A percentile compares a stretch with the other conserved stretches of the same genome.
Evolutionary conservation across 2,329 filamentous ascomycete genomes (phyloP).

Genomic region (Curvularia sp.): DNA sequence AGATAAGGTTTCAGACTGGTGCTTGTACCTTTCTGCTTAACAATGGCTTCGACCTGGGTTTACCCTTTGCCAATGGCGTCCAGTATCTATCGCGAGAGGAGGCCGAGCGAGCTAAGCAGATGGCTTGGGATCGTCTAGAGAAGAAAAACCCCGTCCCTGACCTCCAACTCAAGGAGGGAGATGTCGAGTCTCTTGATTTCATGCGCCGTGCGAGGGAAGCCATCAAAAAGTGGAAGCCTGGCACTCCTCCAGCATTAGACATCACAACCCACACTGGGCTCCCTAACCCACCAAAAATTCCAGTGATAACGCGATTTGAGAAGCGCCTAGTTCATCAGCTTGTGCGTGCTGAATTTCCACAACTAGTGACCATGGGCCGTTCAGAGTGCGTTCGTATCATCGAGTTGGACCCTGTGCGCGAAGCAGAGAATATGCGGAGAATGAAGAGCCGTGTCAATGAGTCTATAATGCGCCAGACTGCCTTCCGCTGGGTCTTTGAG

Average conservation of each 20-base stretch:
- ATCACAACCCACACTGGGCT: constrained; percentile 43
- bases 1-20: constrained; percentile 64
- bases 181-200: constrained; percentile 61
- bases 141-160: constrained; percentile 48
- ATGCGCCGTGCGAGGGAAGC: constrained; percentile 55
- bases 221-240: constrained; percentile 56
- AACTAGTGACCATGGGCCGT: constrained; percentile 53
- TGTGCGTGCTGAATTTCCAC: constrained; percentile 66
- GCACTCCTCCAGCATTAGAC: constrained; percentile 25
- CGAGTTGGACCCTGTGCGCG: constrained; percentile 52
- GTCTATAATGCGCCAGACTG: constrained; percentile 54
- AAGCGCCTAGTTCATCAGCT: constrained; percentile 71
- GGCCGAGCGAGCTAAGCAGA: constrained; percentile 56
- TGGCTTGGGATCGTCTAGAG: constrained; percentile 53
- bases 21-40: constrained; percentile 67
- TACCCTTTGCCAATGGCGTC: constrained; percentile 64
- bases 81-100: constrained; percentile 69
- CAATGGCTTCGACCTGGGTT: constrained; percentile 65
- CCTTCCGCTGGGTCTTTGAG: constrained; percentile 60
- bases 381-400: constrained; percentile 54
- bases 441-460: constrained; percentile 51
- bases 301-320: constrained; percentile 59
- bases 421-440: constrained; percentile 50
- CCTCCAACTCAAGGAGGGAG: constrained; percentile 60
- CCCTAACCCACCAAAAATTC: constrained; percentile 19